Percentiles rank a stretch among this genome's conserved stretches.
phyloP scores from a whole-genome alignment of 495 filamentous ascomycete species.

The Penicillium canariense region DNA sequence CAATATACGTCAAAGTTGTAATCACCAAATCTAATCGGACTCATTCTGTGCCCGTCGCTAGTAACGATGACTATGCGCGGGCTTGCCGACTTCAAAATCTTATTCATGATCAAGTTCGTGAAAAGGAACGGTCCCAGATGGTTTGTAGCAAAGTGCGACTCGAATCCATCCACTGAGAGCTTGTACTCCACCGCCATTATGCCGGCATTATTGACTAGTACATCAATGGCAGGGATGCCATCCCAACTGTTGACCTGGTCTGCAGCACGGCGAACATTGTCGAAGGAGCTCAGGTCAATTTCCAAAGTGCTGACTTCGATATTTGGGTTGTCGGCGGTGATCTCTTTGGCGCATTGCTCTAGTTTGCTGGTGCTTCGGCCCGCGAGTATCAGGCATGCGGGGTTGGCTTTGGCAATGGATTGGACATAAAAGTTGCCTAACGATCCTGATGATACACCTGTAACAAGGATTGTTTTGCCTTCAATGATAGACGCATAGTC shows the following conservation, averaged over 20 bases:
- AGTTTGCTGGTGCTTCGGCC: constrained; percentile 45
- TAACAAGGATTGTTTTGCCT: constrained; percentile 39
- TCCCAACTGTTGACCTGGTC: constrained; percentile 41
- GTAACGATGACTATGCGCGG: constrained; percentile 30
- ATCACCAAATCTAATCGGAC: constrained; percentile 50
- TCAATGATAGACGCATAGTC: constrained; percentile 5
- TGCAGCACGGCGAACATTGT: constrained; percentile 48
- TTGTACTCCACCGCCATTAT: constrained; percentile 52
- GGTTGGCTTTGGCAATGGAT: constrained; percentile 48
- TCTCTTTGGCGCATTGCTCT: constrained; percentile 31
- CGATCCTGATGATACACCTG: constrained; percentile 46
- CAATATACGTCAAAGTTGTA: constrained; percentile 48
- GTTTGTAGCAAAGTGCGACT: constrained; percentile 56
- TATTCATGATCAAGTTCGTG: constrained; percentile 53
- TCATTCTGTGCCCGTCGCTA: constrained; percentile 39
- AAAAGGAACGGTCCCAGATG: constrained; percentile 60
- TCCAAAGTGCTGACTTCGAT: constrained; percentile 34
- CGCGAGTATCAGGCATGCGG: constrained; percentile 53
- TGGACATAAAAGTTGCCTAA: constrained; percentile 48
- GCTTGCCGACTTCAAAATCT: constrained; percentile 30
- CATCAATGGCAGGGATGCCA: constrained; percentile 56
- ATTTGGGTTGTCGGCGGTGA: constrained; percentile 30
- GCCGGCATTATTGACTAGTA: constrained; percentile 70
- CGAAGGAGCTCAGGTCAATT: constrained; percentile 42
- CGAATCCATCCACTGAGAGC: constrained; percentile 41